Evolutionary conservation across 208 protist genomes (phyloP), one percentile per base, ranked within the genome.

Genomic region (Vickermania spadyakhi): DNA sequence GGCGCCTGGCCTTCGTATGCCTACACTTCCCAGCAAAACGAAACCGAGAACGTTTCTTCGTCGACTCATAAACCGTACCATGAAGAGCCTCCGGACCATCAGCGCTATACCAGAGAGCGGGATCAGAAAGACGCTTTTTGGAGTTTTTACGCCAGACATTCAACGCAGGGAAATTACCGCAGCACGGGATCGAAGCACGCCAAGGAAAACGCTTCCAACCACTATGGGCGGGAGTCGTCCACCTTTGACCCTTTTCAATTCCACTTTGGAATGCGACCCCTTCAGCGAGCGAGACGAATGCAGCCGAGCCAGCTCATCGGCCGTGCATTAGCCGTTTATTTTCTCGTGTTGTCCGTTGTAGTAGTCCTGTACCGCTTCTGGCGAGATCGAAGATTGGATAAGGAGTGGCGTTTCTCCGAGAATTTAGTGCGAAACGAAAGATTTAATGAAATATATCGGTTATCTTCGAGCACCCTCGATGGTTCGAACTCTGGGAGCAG

Each of bases 361-460:
- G 60, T 93, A 11, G 66, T 91, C 22, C 25, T 61, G 1, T 93
- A 88, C 56, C 75, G 83, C 30, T 52, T 51, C 22, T 86, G 81
- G 52, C 80, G 82, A 11, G 86, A 93, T 61, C 84, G 78, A 70
- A 28, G 69, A 3, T 73, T 89, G 62, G 81, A 86, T 13, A 77
- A 90, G 64, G 86, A 83, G 11, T 93, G 86, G 86, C 77, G 74
- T 52, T 84, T 89, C 78, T 69, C 81, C 26, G 80, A 90, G 62
- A 77, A 68, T 30, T 57, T 89, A 21, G 79, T 83, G 11, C 80
- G 86, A 2, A 75, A 90, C 56, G 86, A 90, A 29, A 79, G 81
- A 67, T 59, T 91, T 52, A 56, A 89, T 30, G 81, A 88, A 52
- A 53, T 91, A 52, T 80, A 93, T n/a, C n/a, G n/a, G n/a, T n/a